Percentiles rank a stretch among this genome's conserved stretches.
These are phyloP conservation scores for Inonotus obliquus DNA, from an alignment of 1,284 basidiomycete genomes.

Conservation along the genomic window DNA sequence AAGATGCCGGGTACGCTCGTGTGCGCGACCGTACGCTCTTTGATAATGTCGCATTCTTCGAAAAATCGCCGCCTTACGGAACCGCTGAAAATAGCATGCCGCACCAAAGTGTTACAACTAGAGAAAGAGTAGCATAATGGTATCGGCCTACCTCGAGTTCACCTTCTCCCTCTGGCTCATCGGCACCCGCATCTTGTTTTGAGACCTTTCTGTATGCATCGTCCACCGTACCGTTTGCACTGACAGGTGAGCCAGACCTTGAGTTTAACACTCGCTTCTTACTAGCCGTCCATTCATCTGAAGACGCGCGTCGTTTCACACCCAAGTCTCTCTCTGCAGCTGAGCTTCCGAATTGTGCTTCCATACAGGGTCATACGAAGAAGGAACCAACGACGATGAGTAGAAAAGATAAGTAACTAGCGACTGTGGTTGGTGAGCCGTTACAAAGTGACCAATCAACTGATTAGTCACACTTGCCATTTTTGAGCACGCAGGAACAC, in stretches of 20 bases:
- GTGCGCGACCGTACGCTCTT: constrained; percentile 71
- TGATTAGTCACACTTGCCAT: neutral
- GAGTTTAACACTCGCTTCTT: constrained; percentile 67
- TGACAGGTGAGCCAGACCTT: constrained; percentile 49
- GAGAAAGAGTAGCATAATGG: neutral
- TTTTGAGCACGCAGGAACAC: neutral
- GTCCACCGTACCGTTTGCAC: constrained; percentile 47
- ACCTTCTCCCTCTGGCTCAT: constrained; percentile 55
- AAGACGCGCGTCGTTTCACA: constrained; percentile 10
- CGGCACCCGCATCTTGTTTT: constrained; percentile 32
- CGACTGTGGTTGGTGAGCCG: neutral
- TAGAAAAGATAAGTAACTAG: constrained; percentile 1
- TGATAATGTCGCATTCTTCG: constrained; percentile 89
- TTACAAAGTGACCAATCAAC: constrained; percentile 1
- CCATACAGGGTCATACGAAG: constrained; percentile 11
- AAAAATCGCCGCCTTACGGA: constrained; percentile 90
- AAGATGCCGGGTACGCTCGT: constrained; percentile 43
- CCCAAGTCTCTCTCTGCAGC: constrained; percentile 10
- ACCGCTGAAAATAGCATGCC: constrained; percentile 40
- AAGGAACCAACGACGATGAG: neutral
- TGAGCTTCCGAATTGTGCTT: constrained; percentile 4
- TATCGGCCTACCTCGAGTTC: constrained; percentile 59
- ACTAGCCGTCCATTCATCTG: constrained; percentile 24
- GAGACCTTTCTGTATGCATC: constrained; percentile 6
- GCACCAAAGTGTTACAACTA: neutral